Evolutionary conservation across 2,329 filamentous ascomycete species (phyloP).

Genomic region (Alternaria ethzedia): DNA sequence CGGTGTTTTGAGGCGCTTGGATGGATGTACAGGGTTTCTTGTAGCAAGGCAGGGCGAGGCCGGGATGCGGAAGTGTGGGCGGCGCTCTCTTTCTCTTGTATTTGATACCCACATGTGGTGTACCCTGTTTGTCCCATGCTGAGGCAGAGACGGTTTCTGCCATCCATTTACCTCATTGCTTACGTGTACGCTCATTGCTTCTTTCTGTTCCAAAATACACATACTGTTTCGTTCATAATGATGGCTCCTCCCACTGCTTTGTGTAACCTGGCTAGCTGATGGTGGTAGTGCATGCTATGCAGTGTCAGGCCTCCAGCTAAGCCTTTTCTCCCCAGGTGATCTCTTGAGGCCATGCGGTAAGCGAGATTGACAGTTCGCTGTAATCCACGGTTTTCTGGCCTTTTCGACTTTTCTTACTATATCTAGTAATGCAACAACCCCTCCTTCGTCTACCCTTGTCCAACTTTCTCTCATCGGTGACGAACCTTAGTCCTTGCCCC

Average conservation of each 20-base stretch:
- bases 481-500: background rate
- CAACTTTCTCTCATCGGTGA: background rate
- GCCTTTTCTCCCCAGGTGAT: background rate
- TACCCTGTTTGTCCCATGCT: background rate
- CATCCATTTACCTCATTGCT: background rate
- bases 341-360: slow-evolving; percentile 1
- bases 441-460: slow-evolving; percentile 1
- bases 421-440: background rate
- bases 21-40: background rate
- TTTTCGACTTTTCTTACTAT: background rate
- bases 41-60: background rate
- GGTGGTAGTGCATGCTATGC: background rate
- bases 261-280: background rate
- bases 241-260: background rate
- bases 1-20: slow-evolving; percentile 2
- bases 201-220: background rate
- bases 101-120: slow-evolving; percentile 16
- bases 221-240: background rate
- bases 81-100: slow-evolving; percentile 3
- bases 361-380: slow-evolving; percentile 5
- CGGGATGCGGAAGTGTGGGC: background rate
- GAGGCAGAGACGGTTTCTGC: background rate
- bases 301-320: background rate
- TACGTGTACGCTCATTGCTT: slow-evolving; percentile 1
- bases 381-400: background rate